phyloP scores from a whole-genome alignment of 768 basidiomycete species.

The Nevesoporus exiguus region DNA sequence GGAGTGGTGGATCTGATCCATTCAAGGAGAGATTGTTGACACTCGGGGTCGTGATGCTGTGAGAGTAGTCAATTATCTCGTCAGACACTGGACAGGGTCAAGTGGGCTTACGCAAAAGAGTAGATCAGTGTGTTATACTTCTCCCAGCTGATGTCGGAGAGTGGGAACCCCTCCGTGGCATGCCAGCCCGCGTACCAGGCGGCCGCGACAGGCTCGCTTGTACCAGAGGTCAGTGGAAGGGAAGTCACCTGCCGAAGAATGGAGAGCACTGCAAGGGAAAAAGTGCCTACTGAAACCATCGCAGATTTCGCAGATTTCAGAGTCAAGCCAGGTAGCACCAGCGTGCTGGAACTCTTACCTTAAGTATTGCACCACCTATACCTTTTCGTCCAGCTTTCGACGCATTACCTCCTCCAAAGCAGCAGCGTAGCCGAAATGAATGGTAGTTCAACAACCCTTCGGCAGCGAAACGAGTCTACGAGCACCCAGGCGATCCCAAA shows the following conservation, averaged over 20 bases:
- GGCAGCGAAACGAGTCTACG: neutral
- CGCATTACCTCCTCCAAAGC: neutral
- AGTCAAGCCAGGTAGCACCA: neutral
- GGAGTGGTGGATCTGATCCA: conserved; percentile 44
- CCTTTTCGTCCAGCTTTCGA: neutral
- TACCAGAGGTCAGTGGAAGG: neutral
- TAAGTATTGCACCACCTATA: conserved; percentile 12
- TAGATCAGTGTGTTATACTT: conserved; percentile 72
- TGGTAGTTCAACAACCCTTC: neutral
- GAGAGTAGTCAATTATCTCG: neutral
- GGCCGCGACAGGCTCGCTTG: conserved; percentile 36
- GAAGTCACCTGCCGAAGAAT: neutral
- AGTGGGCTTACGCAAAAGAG: conserved; percentile 53
- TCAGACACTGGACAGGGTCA: neutral
- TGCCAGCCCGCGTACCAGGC: conserved; percentile 52
- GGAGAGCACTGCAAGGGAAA: conserved; percentile 3
- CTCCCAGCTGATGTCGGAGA: conserved; percentile 57
- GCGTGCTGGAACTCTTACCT: neutral
- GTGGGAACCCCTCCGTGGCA: conserved; percentile 45
- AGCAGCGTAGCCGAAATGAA: neutral
- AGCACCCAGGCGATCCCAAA: neutral
- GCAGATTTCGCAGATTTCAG: neutral
- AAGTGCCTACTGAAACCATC: neutral
- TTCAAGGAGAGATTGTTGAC: conserved; percentile 31
- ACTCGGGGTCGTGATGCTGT: conserved; percentile 35